Evolutionary conservation across 257 asterid species (phyloP).

Genomic region (Linderniella brevidens): DNA sequence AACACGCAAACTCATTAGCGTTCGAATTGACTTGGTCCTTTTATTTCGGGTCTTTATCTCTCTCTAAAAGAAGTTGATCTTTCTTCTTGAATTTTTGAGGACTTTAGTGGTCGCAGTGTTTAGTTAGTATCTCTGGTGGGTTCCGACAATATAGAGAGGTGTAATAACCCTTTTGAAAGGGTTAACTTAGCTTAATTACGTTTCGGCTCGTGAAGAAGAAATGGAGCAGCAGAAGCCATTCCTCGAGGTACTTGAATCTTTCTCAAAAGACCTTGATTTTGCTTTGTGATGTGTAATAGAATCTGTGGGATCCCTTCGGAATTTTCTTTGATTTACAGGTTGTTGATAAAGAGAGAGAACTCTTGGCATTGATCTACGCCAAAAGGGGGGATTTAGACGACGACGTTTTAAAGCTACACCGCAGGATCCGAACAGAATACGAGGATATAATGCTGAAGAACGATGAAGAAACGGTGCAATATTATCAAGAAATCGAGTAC

Average conservation of each 20-base stretch:
- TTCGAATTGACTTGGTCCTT: no score
- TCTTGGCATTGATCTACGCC: slow-evolving; percentile 35
- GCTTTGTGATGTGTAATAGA: neutral
- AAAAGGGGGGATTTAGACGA: slow-evolving; percentile 36
- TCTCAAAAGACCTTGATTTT: neutral
- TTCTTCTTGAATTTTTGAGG: no score
- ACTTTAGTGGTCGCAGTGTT: no score
- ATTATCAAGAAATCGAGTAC: slow-evolving; percentile 64
- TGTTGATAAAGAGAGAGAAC: slow-evolving; percentile 36
- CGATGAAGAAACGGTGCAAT: slow-evolving; percentile 23
- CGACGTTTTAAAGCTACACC: slow-evolving; percentile 43
- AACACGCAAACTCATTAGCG: no score
- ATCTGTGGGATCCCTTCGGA: slow-evolving; percentile 4
- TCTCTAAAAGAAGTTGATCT: no score
- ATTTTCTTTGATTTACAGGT: slow-evolving; percentile 21
- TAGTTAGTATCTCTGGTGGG: no score
- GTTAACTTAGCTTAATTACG: no score
- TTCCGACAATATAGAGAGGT: no score
- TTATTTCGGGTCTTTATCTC: no score
- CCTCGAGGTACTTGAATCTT: slow-evolving; percentile 30
- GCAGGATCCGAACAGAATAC: slow-evolving; percentile 31
- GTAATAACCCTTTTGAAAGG: slow-evolving; percentile 3
- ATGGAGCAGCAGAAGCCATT: slow-evolving; percentile 25
- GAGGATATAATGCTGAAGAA: slow-evolving; percentile 39
- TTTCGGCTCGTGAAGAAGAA: slow-evolving; percentile 1